A percentile compares a stretch with the other conserved stretches of the same genome.
These are phyloP conservation scores for Simmondsia chinensis DNA, from an alignment of 148 eudicot species.

Conservation along the genomic window DNA sequence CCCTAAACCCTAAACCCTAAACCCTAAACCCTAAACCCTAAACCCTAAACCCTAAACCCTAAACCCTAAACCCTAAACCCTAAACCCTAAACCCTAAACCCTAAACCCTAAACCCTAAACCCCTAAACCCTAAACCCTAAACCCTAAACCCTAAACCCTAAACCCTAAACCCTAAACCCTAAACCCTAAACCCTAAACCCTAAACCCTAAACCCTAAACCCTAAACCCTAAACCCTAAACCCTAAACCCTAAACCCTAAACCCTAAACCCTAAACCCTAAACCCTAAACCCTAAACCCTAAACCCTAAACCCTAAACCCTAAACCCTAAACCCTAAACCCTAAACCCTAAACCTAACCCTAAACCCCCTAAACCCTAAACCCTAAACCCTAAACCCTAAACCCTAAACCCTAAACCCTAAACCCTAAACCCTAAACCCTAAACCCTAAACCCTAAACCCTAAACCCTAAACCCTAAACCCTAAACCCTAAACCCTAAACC, in stretches of 20 bases:
- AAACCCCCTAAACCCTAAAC: slow-evolving; percentile 7
- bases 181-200: slow-evolving; percentile 13
- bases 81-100: slow-evolving; percentile 16
- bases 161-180: slow-evolving; percentile 3
- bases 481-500: slow-evolving; percentile 13
- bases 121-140: slow-evolving; percentile 10
- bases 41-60: slow-evolving; percentile 2
- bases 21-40: slow-evolving; percentile 4
- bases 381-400: not conserved
- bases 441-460: slow-evolving; percentile 2
- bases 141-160: slow-evolving; percentile 2
- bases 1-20: slow-evolving; percentile 11
- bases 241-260: slow-evolving; percentile 11
- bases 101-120: slow-evolving; percentile 8
- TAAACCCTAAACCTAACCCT: slow-evolving; percentile 7
- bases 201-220: slow-evolving; percentile 8
- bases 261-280: slow-evolving; percentile 2
- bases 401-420: slow-evolving; percentile 5
- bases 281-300: slow-evolving; percentile 10
- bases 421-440: slow-evolving; percentile 15
- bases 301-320: slow-evolving; percentile 12
- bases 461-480: slow-evolving; percentile 9
- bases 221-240: slow-evolving; percentile 3
- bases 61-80: slow-evolving; percentile 11
- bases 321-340: slow-evolving; percentile 11